Evolutionary conservation across 1,284 basidiomycete genomes (phyloP).

Genomic region (Ustilago xerochloae): DNA sequence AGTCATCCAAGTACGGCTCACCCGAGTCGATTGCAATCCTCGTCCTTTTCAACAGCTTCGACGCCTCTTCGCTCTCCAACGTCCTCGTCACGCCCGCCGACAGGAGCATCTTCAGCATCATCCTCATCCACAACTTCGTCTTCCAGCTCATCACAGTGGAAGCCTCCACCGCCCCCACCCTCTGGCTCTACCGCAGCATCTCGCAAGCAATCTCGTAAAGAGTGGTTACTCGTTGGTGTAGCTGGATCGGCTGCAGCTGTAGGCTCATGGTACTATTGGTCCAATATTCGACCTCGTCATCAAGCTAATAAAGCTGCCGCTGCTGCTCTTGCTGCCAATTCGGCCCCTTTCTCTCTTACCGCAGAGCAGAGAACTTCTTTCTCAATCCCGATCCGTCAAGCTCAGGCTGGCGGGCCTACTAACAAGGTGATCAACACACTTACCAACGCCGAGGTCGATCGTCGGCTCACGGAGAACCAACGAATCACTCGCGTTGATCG

Average conservation of each 20-base stretch:
- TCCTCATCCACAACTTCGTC: slow-evolving; percentile 31
- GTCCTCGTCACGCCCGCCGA: slow-evolving; percentile 10
- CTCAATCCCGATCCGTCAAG: slow-evolving; percentile 56
- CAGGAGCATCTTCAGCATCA: slow-evolving; percentile 18
- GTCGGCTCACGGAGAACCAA: slow-evolving; percentile 59
- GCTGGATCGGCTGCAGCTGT: slow-evolving; percentile 63
- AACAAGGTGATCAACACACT: slow-evolving; percentile 64
- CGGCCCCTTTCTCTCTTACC: slow-evolving; percentile 49
- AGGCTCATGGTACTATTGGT: slow-evolving; percentile 66
- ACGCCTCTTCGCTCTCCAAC: slow-evolving; percentile 10
- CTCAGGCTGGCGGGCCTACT: slow-evolving; percentile 41
- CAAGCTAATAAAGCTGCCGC: slow-evolving; percentile 33
- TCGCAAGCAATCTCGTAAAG: slow-evolving; percentile 55
- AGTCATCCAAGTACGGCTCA: not conserved
- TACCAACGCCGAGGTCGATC: slow-evolving; percentile 59
- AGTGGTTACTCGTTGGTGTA: slow-evolving; percentile 66
- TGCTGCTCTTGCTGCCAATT: slow-evolving; percentile 36
- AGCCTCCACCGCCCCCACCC: slow-evolving; percentile 42
- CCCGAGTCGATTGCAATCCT: not conserved
- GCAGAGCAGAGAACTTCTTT: slow-evolving; percentile 51
- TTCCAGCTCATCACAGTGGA: slow-evolving; percentile 36
- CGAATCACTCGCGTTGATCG: slow-evolving; percentile 60
- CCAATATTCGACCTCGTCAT: slow-evolving; percentile 51
- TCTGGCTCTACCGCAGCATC: slow-evolving; percentile 45
- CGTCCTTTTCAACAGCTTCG: slow-evolving; percentile 20